These are phyloP conservation scores for Boletus smithii DNA, from an alignment of 1,284 basidiomycete genomes.

Conservation along the genomic window DNA sequence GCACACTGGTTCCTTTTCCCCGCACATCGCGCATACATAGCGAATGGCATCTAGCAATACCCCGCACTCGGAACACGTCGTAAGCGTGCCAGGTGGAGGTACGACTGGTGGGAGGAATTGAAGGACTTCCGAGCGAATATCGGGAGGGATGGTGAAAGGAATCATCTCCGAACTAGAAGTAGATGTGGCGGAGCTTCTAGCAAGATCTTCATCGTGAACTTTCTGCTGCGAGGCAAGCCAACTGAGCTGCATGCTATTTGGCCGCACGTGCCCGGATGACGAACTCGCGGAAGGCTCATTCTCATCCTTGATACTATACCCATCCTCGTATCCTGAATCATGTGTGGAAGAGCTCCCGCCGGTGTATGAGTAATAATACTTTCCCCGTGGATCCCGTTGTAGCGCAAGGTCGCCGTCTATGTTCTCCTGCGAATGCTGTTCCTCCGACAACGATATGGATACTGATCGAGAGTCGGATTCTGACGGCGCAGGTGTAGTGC, in stretches of 20 bases:
- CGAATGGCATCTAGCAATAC: slow-evolving; percentile 71
- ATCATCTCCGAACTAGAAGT: slow-evolving; percentile 33
- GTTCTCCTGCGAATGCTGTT: slow-evolving; percentile 33
- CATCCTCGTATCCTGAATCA: slow-evolving; percentile 53
- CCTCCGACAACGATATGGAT: slow-evolving; percentile 34
- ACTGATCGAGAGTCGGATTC: slow-evolving; percentile 50
- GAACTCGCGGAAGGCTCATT: slow-evolving; percentile 25
- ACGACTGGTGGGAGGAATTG: slow-evolving; percentile 47
- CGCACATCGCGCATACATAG: slow-evolving; percentile 84
- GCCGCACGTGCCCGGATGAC: slow-evolving; percentile 38
- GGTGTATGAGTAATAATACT: slow-evolving; percentile 73
- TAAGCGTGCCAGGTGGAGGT: slow-evolving; percentile 64
- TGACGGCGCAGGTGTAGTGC: slow-evolving; percentile 58
- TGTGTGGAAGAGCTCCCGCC: slow-evolving; percentile 48
- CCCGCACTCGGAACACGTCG: slow-evolving; percentile 83
- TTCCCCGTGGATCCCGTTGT: slow-evolving; percentile 62
- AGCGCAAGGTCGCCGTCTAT: slow-evolving; percentile 61
- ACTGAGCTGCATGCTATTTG: slow-evolving; percentile 58
- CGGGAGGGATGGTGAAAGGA: slow-evolving; percentile 35
- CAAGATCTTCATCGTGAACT: slow-evolving; percentile 18
- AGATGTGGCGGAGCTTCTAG: slow-evolving; percentile 15
- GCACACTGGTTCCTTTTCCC: slow-evolving; percentile 57
- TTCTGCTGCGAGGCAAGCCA: slow-evolving; percentile 56
- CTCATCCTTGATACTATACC: slow-evolving; percentile 35
- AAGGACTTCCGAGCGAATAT: slow-evolving; percentile 52